phyloP scores from a whole-genome alignment of 192 early-diverging fungal genomes.

The Dispira parvispora region DNA sequence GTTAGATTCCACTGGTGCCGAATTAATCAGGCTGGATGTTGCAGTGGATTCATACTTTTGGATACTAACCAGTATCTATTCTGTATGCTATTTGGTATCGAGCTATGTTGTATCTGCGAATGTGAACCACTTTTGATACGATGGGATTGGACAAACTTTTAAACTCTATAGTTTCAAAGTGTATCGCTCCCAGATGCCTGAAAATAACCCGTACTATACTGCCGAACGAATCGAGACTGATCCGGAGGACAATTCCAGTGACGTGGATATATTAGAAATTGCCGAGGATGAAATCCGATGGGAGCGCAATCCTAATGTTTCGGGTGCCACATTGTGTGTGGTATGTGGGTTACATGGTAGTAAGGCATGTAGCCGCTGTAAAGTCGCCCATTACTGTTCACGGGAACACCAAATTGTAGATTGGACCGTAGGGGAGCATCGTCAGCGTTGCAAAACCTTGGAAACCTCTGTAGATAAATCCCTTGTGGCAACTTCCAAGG shows the following conservation, averaged over 20 bases:
- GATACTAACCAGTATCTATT: no score
- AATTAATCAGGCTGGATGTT: no score
- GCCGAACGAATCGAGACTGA: neutral
- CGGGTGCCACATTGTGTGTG: slow-evolving; percentile 32
- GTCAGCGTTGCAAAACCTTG: slow-evolving; percentile 30
- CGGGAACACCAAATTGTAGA: slow-evolving; percentile 68
- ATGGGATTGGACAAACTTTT: slow-evolving; percentile 20
- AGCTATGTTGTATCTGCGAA: no score
- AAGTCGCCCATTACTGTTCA: slow-evolving; percentile 57
- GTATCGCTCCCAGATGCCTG: slow-evolving; percentile 60
- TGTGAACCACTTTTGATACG: no score
- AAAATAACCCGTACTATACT: slow-evolving; percentile 48
- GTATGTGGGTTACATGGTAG: slow-evolving; percentile 56
- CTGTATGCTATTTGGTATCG: no score
- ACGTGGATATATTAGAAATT: slow-evolving; percentile 20
- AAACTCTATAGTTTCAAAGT: slow-evolving; percentile 58
- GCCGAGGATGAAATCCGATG: slow-evolving; percentile 20
- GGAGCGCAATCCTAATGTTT: slow-evolving; percentile 11
- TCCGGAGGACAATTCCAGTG: slow-evolving; percentile 15
- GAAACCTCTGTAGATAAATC: slow-evolving; percentile 10
- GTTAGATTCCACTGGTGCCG: no score
- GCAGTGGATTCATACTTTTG: no score
- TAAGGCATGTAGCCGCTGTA: slow-evolving; percentile 68
- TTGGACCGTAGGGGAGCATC: slow-evolving; percentile 65
- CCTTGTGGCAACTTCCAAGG: slow-evolving; percentile 12